Evolutionary conservation across 2,329 filamentous ascomycete genomes (phyloP).

Genomic region (Penicillium concentricum): DNA sequence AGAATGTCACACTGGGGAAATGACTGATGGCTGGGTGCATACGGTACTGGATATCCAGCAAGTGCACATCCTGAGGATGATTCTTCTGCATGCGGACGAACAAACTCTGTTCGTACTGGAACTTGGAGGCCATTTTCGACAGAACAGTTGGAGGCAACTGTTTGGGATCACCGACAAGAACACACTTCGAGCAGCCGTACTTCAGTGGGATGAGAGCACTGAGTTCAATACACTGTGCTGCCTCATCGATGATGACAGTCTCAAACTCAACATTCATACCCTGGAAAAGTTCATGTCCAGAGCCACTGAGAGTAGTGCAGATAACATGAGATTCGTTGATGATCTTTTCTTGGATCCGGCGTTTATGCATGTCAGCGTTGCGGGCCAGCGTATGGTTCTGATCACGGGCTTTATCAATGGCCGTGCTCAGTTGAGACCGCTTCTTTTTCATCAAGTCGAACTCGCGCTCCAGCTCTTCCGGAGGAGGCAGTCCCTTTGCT

Average conservation of each 20-base stretch:
- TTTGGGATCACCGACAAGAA: constrained; percentile 96
- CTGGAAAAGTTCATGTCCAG: constrained; percentile 96
- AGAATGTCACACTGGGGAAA: constrained; percentile 90
- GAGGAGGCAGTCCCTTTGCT: constrained; percentile 47
- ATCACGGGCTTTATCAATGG: constrained; percentile 85
- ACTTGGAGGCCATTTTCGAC: constrained; percentile 85
- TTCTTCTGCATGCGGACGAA: constrained; percentile 98
- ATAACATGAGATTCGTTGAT: constrained; percentile 88
- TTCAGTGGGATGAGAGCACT: constrained; percentile 95
- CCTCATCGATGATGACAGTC: constrained; percentile 97
- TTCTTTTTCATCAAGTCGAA: constrained; percentile 75
- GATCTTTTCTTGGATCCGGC: constrained; percentile 84
- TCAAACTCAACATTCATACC: constrained; percentile 94
- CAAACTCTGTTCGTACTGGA: constrained; percentile 95
- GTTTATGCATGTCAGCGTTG: constrained; percentile 80
- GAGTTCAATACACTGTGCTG: constrained; percentile 95
- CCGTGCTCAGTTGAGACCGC: constrained; percentile 72
- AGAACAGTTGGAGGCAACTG: constrained; percentile 94
- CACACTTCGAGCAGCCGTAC: constrained; percentile 94
- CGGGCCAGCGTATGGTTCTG: constrained; percentile 77
- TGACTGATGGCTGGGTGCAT: constrained; percentile 97
- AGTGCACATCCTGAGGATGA: constrained; percentile 80
- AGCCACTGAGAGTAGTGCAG: constrained; percentile 91
- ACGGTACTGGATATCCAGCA: constrained; percentile 96
- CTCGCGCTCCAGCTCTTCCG: constrained; percentile 64